These are phyloP conservation scores for Mycena maculata DNA, from an alignment of 768 basidiomycete genomes.

Conservation along the genomic window DNA sequence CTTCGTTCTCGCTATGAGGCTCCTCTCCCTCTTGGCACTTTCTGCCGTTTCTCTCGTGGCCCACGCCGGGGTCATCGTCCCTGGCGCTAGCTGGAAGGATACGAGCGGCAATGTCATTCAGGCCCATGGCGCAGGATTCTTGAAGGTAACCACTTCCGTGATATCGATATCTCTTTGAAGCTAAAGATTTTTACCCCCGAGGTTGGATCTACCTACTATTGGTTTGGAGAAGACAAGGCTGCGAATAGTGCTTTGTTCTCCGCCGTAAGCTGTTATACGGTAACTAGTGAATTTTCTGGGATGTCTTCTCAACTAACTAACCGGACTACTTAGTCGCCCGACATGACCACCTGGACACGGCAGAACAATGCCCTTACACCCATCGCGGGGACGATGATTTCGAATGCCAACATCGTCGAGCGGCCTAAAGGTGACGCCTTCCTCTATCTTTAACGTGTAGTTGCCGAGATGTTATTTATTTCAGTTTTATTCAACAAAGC, in stretches of 20 bases:
- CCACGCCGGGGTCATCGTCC: slow-evolving; percentile 61
- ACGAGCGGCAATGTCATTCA: slow-evolving; percentile 71
- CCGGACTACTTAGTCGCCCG: slow-evolving; percentile 53
- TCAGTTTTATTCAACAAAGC: slow-evolving; percentile 66
- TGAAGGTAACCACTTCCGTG: slow-evolving; percentile 54
- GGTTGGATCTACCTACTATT: slow-evolving; percentile 68
- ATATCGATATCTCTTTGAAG: background rate
- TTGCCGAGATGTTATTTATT: slow-evolving; percentile 4
- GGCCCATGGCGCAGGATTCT: slow-evolving; percentile 69
- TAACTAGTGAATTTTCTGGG: background rate
- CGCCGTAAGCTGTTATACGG: slow-evolving; percentile 52
- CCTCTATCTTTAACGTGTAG: background rate
- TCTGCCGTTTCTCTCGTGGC: slow-evolving; percentile 33
- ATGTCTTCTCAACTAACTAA: background rate
- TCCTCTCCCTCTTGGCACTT: slow-evolving; percentile 27
- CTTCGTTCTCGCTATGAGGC: slow-evolving; percentile 24
- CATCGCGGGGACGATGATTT: slow-evolving; percentile 64
- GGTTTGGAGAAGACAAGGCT: slow-evolving; percentile 74
- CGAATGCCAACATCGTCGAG: slow-evolving; percentile 68
- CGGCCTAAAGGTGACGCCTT: slow-evolving; percentile 64
- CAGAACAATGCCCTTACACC: slow-evolving; percentile 70
- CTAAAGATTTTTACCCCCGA: slow-evolving; percentile 32
- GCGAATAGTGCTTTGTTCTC: slow-evolving; percentile 65
- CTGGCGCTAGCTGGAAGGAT: slow-evolving; percentile 72
- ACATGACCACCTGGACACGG: slow-evolving; percentile 66